Conservation (phyloP, 2,329 filamentous ascomycete genomes). For the Talaromyces sp. region DNA sequence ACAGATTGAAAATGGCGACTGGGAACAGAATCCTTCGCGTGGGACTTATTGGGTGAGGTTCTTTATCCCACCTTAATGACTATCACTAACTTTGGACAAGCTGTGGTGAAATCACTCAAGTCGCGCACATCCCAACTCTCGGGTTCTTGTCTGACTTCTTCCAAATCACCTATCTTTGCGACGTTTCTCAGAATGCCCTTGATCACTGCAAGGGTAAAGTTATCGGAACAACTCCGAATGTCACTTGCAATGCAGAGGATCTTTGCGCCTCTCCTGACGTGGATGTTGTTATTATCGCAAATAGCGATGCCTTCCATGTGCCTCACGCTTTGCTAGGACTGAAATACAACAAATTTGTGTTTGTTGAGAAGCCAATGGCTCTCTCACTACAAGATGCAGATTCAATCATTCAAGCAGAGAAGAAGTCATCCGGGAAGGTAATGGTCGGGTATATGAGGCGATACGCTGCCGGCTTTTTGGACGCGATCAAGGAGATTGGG, state of each 20-base stretch:
- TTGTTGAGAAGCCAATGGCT: conserved; percentile 62
- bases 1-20: background rate
- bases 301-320: conserved; percentile 55
- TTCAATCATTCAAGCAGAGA: conserved; percentile 54
- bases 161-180: conserved; percentile 54
- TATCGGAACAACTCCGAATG: conserved; percentile 29
- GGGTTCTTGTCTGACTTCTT: conserved; percentile 49
- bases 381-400: conserved; percentile 50
- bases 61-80: background rate
- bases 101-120: conserved; percentile 48
- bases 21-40: background rate
- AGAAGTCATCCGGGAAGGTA: conserved; percentile 46
- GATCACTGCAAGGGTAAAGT: conserved; percentile 41
- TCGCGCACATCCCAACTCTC: conserved; percentile 55
- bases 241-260: conserved; percentile 42
- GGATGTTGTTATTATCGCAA: conserved; percentile 56
- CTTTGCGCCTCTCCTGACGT: conserved; percentile 49
- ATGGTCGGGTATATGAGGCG: conserved; percentile 65
- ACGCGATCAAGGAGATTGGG: conserved; percentile 57
- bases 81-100: too few relatives aligned
- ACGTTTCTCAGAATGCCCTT: conserved; percentile 50
- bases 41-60: background rate
- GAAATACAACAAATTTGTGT: conserved; percentile 54
- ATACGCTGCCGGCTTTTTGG: conserved; percentile 57
- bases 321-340: conserved; percentile 54